phyloP scores from a whole-genome alignment of 2,329 filamentous ascomycete genomes.

The Exophiala sp. region DNA sequence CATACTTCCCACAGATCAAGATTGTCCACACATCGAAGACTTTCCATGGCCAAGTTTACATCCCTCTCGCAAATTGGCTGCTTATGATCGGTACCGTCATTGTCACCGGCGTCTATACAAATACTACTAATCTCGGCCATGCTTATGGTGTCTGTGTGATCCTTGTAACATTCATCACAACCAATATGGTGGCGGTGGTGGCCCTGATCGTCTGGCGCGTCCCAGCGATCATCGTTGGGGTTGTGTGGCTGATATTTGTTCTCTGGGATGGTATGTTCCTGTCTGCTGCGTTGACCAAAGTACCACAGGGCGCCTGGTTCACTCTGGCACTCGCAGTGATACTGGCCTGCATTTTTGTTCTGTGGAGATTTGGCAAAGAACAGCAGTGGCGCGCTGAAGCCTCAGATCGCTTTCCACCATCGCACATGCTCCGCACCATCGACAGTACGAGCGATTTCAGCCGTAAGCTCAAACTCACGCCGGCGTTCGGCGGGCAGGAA shows the following conservation, averaged over 20 bases:
- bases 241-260: conserved; percentile 62
- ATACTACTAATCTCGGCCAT: conserved; percentile 65
- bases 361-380: conserved; percentile 78
- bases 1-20: conserved; percentile 73
- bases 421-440: conserved; percentile 31
- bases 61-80: conserved; percentile 73
- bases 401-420: conserved; percentile 55
- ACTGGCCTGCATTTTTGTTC: conserved; percentile 62
- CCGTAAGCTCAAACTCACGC: conserved; percentile 35
- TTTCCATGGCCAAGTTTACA: conserved; percentile 73
- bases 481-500: conserved; percentile 37
- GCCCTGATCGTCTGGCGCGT: conserved; percentile 68
- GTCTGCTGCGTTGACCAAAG: conserved; percentile 66
- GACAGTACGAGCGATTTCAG: conserved; percentile 2
- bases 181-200: conserved; percentile 68
- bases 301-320: conserved; percentile 75
- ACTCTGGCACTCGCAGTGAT: conserved; percentile 63
- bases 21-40: conserved; percentile 66
- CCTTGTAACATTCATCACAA: conserved; percentile 59
- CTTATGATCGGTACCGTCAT: conserved; percentile 71
- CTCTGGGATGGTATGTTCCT: conserved; percentile 67
- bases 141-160: conserved; percentile 79
- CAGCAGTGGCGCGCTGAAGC: conserved; percentile 70
- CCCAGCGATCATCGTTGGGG: conserved; percentile 55
- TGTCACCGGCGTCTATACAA: conserved; percentile 70